Evolutionary conservation across 169 alveolate species (phyloP).

Genomic region (Plasmodium vivax): DNA sequence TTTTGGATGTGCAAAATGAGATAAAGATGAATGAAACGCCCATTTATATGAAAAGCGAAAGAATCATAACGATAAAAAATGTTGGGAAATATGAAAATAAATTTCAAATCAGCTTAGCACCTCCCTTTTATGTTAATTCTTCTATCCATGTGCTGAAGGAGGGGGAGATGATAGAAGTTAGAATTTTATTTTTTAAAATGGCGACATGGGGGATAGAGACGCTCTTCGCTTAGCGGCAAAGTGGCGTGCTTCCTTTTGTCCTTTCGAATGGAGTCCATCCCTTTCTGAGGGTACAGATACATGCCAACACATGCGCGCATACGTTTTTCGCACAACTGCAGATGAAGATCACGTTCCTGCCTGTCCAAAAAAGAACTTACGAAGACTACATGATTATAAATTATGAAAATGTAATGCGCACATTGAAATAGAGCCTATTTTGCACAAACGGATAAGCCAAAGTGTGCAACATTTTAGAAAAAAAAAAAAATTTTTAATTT

Average conservation of each 20-base stretch:
- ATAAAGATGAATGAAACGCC: conserved; percentile 51
- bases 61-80: conserved; percentile 59
- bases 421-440: background rate
- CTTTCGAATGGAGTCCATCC: background rate
- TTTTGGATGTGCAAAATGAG: conserved; percentile 69
- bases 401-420: conserved; percentile 46
- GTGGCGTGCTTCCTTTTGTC: background rate
- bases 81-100: conserved; percentile 67
- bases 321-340: background rate
- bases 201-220: background rate
- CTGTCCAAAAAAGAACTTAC: conserved; percentile 31
- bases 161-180: conserved; percentile 61
- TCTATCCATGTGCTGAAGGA: conserved; percentile 30
- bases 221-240: background rate
- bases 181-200: background rate
- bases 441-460: background rate
- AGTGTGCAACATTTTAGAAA: background rate
- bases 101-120: conserved; percentile 38
- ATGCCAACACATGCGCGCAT: background rate
- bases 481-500: conserved; percentile 9
- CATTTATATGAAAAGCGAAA: conserved; percentile 55
- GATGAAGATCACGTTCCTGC: conserved; percentile 36
- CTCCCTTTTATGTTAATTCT: conserved; percentile 60
- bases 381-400: conserved; percentile 63
- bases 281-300: background rate